Evolutionary conservation across 1,284 basidiomycete genomes (phyloP), one percentile per base, ranked within the genome.

Genomic region (Marasmius oreades): DNA sequence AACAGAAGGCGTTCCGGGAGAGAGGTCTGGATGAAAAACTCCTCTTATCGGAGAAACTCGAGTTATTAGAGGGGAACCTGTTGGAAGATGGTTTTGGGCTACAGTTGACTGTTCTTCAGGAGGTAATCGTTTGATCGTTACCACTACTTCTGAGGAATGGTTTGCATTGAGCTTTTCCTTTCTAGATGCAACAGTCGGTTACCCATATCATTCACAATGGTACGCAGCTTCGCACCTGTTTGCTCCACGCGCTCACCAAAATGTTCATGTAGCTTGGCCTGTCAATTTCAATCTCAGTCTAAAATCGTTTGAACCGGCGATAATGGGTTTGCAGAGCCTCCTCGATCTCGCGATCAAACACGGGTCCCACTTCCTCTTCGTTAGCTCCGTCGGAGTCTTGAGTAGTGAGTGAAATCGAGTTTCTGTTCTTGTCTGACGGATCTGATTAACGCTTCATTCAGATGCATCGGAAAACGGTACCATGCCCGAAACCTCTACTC

Each of bases 211-310:
- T 56, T 59, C 61, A 53, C 54, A 57, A 36, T 53, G 65, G 26
- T 33, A 26, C 20, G 23, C 3, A 6, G 18, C 24, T 47, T 47
- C 8, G 14, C 7, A 11, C 16, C 23, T 8, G n/a, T 8, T 16
- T 16, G 7, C 45, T 47, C 6, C 11, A 3, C 2, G 45, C 3
- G 16, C 47, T n/a, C 12, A 33, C 24, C 14, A n/a, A 50, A 14
- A 33, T 51, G 16, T 26, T 26, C n/a, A 16, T 44, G 28, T 10
- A 73, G 74, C 72, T 3, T 77, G 74, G 74, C 62, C 64, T 16
- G 70, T 77, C 22, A 69, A 77, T 59, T 77, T 77, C 65, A 72
- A 71, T 44, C 58, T 71, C 2, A 31, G 66, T 0, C 57, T 78
- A 14, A 53, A 64, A 1, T 70, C 68, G 0, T 73, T 74, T 51